Evolutionary conservation across 2,329 filamentous ascomycete species (phyloP).

Genomic region (Fusarium caatingaense): DNA sequence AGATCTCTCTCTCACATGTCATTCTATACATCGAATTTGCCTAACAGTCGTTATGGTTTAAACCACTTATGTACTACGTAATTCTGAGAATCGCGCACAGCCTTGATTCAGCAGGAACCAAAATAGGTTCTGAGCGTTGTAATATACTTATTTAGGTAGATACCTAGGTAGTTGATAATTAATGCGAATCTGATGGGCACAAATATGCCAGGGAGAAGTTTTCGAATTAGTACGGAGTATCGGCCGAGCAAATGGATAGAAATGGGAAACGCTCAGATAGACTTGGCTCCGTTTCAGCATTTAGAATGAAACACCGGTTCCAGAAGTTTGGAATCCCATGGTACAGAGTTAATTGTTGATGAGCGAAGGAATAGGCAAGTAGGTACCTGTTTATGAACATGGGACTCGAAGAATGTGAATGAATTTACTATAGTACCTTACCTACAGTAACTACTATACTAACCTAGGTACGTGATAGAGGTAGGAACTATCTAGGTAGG

Average conservation of each 20-base stretch:
- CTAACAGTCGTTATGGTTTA: neutral
- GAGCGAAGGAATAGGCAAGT: neutral
- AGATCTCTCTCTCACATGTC: constrained; percentile 10
- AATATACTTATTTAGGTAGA: neutral
- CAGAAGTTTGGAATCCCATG: constrained; percentile 14
- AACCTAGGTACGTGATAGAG: neutral
- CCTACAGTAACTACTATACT: neutral
- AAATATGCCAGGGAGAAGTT: neutral
- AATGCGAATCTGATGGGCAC: neutral
- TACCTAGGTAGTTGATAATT: neutral
- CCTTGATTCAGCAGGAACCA: constrained; percentile 18
- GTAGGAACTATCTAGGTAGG: neutral
- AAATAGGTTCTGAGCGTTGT: neutral
- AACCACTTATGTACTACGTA: neutral
- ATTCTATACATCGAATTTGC: neutral
- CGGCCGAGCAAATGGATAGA: neutral
- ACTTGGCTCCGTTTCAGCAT: constrained; percentile 29
- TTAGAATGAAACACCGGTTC: neutral
- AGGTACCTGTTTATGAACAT: neutral
- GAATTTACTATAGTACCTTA: neutral
- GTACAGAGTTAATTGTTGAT: constrained; percentile 6
- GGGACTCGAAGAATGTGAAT: neutral
- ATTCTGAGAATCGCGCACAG: constrained; percentile 19
- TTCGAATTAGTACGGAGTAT: constrained; percentile 7
- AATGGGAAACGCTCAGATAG: neutral